Percentiles rank a stretch among this genome's conserved stretches.
phyloP scores from a whole-genome alignment of 2,329 filamentous ascomycete genomes.

The Ophioceras dolichostomum region DNA sequence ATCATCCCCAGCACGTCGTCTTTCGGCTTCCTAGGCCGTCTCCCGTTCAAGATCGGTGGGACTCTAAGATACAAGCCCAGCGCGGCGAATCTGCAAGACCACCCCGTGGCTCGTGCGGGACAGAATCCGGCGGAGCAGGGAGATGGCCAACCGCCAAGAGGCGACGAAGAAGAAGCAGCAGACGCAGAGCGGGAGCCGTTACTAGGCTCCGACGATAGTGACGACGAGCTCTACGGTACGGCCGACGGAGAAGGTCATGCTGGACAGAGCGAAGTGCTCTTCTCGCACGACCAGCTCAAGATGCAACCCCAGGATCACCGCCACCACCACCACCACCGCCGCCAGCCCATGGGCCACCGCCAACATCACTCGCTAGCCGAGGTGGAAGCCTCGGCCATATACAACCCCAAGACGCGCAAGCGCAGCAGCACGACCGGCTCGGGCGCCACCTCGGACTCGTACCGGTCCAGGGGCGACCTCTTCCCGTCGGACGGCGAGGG shows the following conservation, averaged over 20 bases:
- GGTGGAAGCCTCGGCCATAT: too few relatives aligned
- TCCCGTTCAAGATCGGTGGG: slow-evolving; percentile 77
- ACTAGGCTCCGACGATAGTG: slow-evolving; percentile 44
- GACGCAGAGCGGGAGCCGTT: slow-evolving; percentile 56
- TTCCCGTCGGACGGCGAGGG: slow-evolving; percentile 79
- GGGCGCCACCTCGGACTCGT: slow-evolving; percentile 71
- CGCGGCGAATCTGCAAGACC: slow-evolving; percentile 79
- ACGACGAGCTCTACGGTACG: background rate
- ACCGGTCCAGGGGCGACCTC: slow-evolving; percentile 77
- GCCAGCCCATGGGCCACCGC: slow-evolving; percentile 4
- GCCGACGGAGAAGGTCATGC: too few relatives aligned
- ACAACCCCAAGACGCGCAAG: slow-evolving; percentile 29
- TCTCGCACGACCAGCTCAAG: background rate
- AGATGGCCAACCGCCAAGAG: too few relatives aligned
- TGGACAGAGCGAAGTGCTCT: too few relatives aligned
- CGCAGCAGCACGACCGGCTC: slow-evolving; percentile 72
- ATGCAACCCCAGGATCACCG: background rate
- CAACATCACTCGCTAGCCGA: too few relatives aligned
- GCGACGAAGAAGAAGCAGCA: too few relatives aligned
- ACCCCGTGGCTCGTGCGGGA: slow-evolving; percentile 47
- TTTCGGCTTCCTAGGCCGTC: slow-evolving; percentile 69
- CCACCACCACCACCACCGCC: background rate
- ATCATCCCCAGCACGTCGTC: slow-evolving; percentile 82
- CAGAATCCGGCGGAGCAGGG: slow-evolving; percentile 15
- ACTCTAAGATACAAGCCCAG: slow-evolving; percentile 81